Percentiles rank a stretch among this genome's conserved stretches.
These are phyloP conservation scores for Polytrichum commune DNA, from an alignment of 225 moss, liverwort and hornwort genomes.

Conservation along the genomic window DNA sequence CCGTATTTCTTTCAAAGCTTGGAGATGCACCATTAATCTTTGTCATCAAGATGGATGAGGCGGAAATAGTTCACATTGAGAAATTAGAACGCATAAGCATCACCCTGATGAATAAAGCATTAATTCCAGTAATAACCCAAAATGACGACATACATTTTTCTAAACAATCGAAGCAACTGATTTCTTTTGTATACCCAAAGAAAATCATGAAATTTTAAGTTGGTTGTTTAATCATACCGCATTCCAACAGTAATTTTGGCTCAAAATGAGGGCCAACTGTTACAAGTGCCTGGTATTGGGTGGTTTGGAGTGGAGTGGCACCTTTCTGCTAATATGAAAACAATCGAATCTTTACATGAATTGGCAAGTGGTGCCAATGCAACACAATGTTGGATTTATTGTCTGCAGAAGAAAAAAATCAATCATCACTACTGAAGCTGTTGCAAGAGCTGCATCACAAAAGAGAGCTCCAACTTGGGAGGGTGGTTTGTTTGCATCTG, in stretches of 20 bases:
- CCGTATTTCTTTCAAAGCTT: neutral
- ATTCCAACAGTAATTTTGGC: neutral
- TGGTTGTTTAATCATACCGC: neutral
- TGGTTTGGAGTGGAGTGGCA: constrained; percentile 6
- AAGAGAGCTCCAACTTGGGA: neutral
- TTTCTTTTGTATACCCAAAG: neutral
- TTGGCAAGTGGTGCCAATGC: neutral
- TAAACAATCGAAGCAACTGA: neutral
- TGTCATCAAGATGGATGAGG: neutral
- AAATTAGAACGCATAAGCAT: neutral
- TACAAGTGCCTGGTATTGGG: neutral
- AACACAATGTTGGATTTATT: neutral
- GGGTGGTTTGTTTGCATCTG: neutral
- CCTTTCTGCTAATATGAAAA: neutral
- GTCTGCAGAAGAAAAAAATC: neutral
- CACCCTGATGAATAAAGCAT: neutral
- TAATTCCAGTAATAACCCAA: neutral
- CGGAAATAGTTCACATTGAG: neutral
- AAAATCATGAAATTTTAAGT: neutral
- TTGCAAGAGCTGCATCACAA: neutral
- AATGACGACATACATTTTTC: neutral
- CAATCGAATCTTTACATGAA: constrained; percentile 4
- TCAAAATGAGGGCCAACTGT: neutral
- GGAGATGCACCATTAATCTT: neutral
- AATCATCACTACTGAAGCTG: neutral